phyloP scores from a whole-genome alignment of 2,329 filamentous ascomycete genomes.

The Colletotrichum australisinense region DNA sequence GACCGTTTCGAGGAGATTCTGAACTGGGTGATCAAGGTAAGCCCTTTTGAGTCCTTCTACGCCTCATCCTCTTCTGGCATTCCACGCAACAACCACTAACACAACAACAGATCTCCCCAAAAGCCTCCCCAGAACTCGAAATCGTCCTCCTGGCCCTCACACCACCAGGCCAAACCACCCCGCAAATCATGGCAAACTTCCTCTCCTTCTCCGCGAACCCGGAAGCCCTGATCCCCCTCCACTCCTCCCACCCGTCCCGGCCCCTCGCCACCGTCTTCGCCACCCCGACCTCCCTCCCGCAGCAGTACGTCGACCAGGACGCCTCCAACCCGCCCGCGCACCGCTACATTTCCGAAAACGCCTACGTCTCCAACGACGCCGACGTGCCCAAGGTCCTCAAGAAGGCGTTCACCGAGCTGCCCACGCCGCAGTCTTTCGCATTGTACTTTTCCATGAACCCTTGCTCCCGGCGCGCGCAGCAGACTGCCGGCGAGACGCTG shows the following conservation, averaged over 20 bases:
- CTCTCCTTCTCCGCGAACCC: constrained; percentile 52
- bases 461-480: constrained; percentile 43
- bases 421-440: constrained; percentile 55
- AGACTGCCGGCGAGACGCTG: not conserved
- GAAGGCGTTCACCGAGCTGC: constrained; percentile 59
- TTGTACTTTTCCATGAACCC: constrained; percentile 65
- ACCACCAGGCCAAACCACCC: constrained; percentile 42
- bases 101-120: constrained; percentile 40
- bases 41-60: not conserved
- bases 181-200: constrained; percentile 50
- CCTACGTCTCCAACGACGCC: constrained; percentile 58
- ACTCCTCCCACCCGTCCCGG: constrained; percentile 16
- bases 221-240: constrained; percentile 14
- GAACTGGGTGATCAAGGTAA: constrained; percentile 58
- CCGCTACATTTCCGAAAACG: constrained; percentile 63
- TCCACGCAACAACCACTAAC: not conserved
- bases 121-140: constrained; percentile 51
- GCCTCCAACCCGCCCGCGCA: constrained; percentile 59
- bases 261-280: constrained; percentile 48
- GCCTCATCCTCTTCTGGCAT: constrained; percentile 10
- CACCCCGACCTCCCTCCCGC: constrained; percentile 50
- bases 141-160: constrained; percentile 50
- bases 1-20: constrained; percentile 56
- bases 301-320: constrained; percentile 56
- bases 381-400: constrained; percentile 58